Percentiles rank a stretch among this genome's conserved stretches.
Conservation (phyloP, 164 flowering plant genomes). For the Cinnamomum chago region DNA sequence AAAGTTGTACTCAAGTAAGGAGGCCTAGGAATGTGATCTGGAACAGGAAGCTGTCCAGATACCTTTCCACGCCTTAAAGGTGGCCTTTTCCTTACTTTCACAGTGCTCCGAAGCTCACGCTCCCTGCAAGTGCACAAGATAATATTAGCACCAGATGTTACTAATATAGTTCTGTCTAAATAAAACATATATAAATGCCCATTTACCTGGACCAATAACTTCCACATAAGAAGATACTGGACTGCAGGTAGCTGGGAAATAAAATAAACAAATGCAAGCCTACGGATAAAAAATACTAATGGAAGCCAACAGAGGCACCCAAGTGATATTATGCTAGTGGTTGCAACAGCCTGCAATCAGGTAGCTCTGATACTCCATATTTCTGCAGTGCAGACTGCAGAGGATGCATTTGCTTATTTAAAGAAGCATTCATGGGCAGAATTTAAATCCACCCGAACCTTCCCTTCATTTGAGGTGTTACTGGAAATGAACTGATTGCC, state of each 20-base stretch:
- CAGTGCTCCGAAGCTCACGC: conserved; percentile 41
- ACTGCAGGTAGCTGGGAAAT: background rate
- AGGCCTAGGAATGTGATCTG: conserved; percentile 85
- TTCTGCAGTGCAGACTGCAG: background rate
- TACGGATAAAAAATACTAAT: no score
- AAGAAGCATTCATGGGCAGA: no score
- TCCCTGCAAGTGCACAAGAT: conserved; percentile 33
- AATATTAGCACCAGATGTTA: background rate
- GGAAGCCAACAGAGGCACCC: background rate
- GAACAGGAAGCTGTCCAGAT: conserved; percentile 67
- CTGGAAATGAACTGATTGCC: no score
- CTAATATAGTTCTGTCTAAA: background rate
- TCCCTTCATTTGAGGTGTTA: no score
- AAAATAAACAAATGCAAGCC: background rate
- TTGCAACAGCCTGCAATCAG: background rate
- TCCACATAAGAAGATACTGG: background rate
- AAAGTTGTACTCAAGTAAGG: conserved; percentile 56
- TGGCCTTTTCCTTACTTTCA: conserved; percentile 36
- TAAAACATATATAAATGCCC: background rate
- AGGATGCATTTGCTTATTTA: background rate
- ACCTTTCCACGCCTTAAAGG: conserved; percentile 83
- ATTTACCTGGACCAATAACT: background rate
- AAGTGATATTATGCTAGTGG: background rate
- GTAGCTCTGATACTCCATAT: background rate
- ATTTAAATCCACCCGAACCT: no score